Evolutionary conservation across 2,329 filamentous ascomycete genomes (phyloP).

Genomic region (Diaporthe aspalathi): DNA sequence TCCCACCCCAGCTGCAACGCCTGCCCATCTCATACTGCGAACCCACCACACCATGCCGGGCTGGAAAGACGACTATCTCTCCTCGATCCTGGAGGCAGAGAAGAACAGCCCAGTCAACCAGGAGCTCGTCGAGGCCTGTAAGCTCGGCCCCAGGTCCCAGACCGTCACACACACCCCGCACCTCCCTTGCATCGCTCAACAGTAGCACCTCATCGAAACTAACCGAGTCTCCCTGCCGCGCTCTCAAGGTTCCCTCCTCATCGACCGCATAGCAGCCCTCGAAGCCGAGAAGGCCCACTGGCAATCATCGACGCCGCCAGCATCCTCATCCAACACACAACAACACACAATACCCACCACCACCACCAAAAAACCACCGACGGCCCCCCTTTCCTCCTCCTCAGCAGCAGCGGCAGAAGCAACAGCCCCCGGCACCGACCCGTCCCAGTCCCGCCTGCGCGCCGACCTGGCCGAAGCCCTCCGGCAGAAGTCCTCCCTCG

Average conservation of each 20-base stretch:
- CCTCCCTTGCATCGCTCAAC: slow-evolving; percentile 29
- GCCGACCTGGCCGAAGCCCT: slow-evolving; percentile 82
- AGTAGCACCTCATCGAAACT: not conserved
- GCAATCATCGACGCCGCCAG: slow-evolving; percentile 11
- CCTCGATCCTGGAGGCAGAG: slow-evolving; percentile 78
- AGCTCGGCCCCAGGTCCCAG: slow-evolving; percentile 45
- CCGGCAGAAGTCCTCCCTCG: slow-evolving; percentile 76
- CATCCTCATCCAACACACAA: not conserved
- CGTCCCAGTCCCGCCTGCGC: slow-evolving; percentile 63
- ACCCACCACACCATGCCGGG: slow-evolving; percentile 61
- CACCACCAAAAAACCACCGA: slow-evolving; percentile 9
- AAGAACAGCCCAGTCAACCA: slow-evolving; percentile 71
- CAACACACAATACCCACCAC: slow-evolving; percentile 44
- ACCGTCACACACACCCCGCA: slow-evolving; percentile 4
- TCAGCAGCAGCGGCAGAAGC: too few species aligned
- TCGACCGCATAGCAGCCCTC: slow-evolving; percentile 73
- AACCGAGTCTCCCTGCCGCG: slow-evolving; percentile 29
- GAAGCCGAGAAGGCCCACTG: slow-evolving; percentile 65
- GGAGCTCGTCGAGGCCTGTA: slow-evolving; percentile 84
- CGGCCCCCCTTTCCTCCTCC: not conserved
- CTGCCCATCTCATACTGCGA: too few species aligned
- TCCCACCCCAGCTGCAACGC: not conserved
- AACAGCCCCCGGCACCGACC: slow-evolving; percentile 45
- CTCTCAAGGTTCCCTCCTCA: slow-evolving; percentile 69
- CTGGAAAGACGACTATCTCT: slow-evolving; percentile 86